Percentiles rank a stretch among this genome's conserved stretches.
phyloP scores from a whole-genome alignment of 805 yeast genomes.

The Pichia ethanolica region DNA sequence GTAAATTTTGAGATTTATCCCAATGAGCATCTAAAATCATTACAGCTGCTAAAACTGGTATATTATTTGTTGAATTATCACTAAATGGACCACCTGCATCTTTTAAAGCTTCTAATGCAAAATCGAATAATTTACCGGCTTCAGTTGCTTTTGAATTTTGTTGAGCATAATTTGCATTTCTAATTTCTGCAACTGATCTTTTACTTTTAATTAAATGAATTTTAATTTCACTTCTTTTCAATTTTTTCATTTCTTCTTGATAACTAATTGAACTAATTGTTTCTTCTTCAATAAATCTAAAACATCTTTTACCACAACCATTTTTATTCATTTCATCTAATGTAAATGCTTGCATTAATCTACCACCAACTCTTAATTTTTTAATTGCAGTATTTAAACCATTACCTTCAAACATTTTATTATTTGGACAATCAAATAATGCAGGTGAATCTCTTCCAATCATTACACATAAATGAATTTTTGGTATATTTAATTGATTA shows the following conservation, averaged over 20 bases:
- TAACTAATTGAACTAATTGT: conserved; percentile 44
- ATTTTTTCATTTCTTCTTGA: conserved; percentile 30
- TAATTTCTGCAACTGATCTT: conserved; percentile 59
- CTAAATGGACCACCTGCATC: conserved; percentile 49
- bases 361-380: conserved; percentile 73
- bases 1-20: conserved; percentile 51
- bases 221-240: conserved; percentile 54
- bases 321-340: conserved; percentile 78
- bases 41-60: conserved; percentile 75
- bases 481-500: conserved; percentile 42
- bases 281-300: conserved; percentile 65
- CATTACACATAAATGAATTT: conserved; percentile 72
- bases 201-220: conserved; percentile 70
- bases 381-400: conserved; percentile 60
- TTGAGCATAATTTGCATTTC: conserved; percentile 79
- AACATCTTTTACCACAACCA: conserved; percentile 73
- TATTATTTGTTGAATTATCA: conserved; percentile 24
- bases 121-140: conserved; percentile 68
- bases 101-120: conserved; percentile 68
- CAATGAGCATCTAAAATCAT: conserved; percentile 80
- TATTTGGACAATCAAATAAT: conserved; percentile 59
- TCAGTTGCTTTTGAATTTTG: conserved; percentile 69
- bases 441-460: conserved; percentile 71
- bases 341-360: conserved; percentile 88
- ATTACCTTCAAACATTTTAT: conserved; percentile 51